A percentile compares a stretch with the other conserved stretches of the same genome.
Conservation (phyloP, 176 grass and related monocot genomes). For the Zea luxurians region DNA sequence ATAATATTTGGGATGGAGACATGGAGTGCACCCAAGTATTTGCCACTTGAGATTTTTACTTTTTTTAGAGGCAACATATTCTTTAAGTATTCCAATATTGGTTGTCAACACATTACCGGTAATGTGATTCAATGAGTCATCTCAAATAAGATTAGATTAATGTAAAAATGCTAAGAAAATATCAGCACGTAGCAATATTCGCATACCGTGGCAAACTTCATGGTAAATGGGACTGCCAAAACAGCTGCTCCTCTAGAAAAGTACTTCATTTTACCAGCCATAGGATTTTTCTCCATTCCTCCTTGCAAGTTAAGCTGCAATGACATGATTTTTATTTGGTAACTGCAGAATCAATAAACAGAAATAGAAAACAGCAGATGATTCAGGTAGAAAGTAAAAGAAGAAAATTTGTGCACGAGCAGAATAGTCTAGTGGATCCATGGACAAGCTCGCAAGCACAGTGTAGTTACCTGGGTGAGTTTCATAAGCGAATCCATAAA, state of each 20-base stretch:
- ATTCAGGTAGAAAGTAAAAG: conserved; percentile 18
- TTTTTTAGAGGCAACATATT: conserved; percentile 17
- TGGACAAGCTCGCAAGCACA: conserved; percentile 9
- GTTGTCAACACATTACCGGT: background rate
- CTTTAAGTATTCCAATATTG: background rate
- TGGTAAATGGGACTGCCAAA: conserved; percentile 80
- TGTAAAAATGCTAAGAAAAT: conserved; percentile 13
- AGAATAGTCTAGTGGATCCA: conserved; percentile 33
- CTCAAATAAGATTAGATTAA: conserved; percentile 21
- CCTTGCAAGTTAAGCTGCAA: conserved; percentile 92
- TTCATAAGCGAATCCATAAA: conserved; percentile 1
- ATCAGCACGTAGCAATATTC: conserved; percentile 31
- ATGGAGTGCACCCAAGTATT: no score
- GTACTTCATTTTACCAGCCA: conserved; percentile 69
- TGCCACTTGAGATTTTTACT: no score
- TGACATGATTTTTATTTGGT: conserved; percentile 14
- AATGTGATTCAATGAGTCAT: conserved; percentile 25
- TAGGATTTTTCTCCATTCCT: conserved; percentile 82
- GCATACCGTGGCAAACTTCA: conserved; percentile 83
- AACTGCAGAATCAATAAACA: conserved; percentile 6
- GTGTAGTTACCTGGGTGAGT: background rate
- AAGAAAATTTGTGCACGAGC: conserved; percentile 6
- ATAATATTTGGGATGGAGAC: background rate
- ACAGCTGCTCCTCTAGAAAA: conserved; percentile 80
- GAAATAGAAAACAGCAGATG: conserved; percentile 22